Evolutionary conservation across 495 filamentous ascomycete genomes (phyloP), one percentile per base, ranked within the genome.

Genomic region (Penicillium bovifimosum): DNA sequence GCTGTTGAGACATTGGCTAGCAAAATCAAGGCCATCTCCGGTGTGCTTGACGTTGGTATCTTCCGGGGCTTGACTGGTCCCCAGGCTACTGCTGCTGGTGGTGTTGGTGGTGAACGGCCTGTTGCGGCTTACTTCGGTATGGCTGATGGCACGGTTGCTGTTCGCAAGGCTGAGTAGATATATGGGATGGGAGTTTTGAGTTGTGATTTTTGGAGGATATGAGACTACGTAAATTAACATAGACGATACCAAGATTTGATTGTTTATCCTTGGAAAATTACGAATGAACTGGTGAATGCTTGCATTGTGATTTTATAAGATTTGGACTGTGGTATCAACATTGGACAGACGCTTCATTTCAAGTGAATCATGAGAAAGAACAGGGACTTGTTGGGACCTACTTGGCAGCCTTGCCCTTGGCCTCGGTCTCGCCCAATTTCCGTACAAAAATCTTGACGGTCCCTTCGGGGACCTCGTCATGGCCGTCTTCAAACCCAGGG

Each of bases 121-220:
- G 80, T 96, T 18, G 88, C 90, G 35, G 91, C 89, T 28, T 98
- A 96, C 71, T 97, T 97, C 68, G 93, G 93, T 13, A 89, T 90
- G 86, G 80, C 86, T 47, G 83, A 92, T 66, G 90, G 90, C 11
- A 74, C 76, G 24, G 84, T 88, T 41, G 71, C 78, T 17, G 72
- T 79, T 16, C 68, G 78, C 51, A 70, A 67, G 45, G 76, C 76
- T 9, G 58, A 42, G 36, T 53, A 42, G 41, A 48, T 56, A 45
- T 44, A 24, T 50, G 51, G 27, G n/a, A 8, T 29, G 11, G 13
- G 26, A 38, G 18, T 28, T 1, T 1, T 24, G 29, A 41, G 31
- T 18, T 10, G 13, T 32, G 8, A 11, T 24, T n/a, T 42, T 27
- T 7, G 17, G 51, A 9, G 0, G 13, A 58, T 41, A 55, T 60